Percentiles rank a stretch among this genome's conserved stretches.
Evolutionary conservation across 306 rosid species (phyloP).

Genomic region (Spatholobus suberectus): DNA sequence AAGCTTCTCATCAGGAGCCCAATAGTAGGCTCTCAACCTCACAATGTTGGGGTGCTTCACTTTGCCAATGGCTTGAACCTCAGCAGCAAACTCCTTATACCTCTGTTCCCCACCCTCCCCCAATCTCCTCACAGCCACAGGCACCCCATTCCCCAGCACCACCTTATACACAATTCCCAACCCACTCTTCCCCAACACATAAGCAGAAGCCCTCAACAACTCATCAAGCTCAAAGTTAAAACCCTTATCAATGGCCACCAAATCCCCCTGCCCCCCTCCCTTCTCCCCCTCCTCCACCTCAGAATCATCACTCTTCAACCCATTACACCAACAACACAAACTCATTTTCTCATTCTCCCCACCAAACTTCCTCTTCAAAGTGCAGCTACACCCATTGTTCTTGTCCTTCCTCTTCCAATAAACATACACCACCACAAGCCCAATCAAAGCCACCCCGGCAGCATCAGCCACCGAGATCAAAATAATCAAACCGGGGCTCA

Average conservation of each 20-base stretch:
- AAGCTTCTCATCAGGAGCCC: conserved; percentile 99
- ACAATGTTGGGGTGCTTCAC: conserved; percentile 93
- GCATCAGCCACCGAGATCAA: conserved; percentile 89
- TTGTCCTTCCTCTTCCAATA: conserved; percentile 87
- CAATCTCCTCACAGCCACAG: conserved; percentile 95
- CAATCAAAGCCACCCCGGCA: conserved; percentile 76
- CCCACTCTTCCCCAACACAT: conserved; percentile 96
- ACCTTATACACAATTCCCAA: conserved; percentile 97
- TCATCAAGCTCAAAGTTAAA: conserved; percentile 92
- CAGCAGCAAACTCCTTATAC: conserved; percentile 90
- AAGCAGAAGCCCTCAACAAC: conserved; percentile 90
- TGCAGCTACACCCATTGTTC: conserved; percentile 81
- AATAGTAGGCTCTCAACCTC: conserved; percentile 83
- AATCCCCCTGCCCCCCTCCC: conserved; percentile 60
- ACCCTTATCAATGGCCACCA: conserved; percentile 92
- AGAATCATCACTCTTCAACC: conserved; percentile 69
- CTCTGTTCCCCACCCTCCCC: conserved; percentile 98
- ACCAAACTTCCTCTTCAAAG: conserved; percentile 69
- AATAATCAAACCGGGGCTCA: conserved; percentile 78
- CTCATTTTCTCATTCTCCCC: conserved; percentile 47
- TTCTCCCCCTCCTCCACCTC: conserved; percentile 70
- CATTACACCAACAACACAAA: conserved; percentile 44
- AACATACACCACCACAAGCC: conserved; percentile 69
- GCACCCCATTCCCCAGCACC: conserved; percentile 90
- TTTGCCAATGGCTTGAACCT: conserved; percentile 87